Conservation (phyloP, 139 green algal species). For the Chlorella sp. region DNA sequence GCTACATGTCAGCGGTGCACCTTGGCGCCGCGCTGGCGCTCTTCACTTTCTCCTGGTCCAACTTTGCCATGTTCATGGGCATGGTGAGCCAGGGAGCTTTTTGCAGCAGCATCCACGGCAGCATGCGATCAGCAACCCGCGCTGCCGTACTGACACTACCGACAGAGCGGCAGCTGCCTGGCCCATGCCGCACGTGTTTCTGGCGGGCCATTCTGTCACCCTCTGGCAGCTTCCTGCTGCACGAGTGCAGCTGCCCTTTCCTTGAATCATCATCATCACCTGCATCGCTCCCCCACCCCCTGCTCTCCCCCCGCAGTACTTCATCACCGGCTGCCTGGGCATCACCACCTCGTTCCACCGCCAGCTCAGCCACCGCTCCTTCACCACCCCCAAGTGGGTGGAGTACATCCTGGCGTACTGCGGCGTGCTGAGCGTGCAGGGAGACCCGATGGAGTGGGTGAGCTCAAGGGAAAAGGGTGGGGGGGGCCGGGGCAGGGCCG, state of each 20-base stretch:
- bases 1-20: constrained; percentile 86
- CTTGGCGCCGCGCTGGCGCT: constrained; percentile 75
- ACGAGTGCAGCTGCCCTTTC: too few species aligned
- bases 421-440: constrained; percentile 92
- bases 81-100: not conserved
- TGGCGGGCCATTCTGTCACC: too few species aligned
- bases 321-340: constrained; percentile 95
- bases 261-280: too few species aligned
- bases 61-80: constrained; percentile 79
- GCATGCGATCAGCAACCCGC: too few species aligned
- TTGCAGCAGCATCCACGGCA: not conserved
- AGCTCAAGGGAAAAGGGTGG: not conserved
- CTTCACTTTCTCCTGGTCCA: constrained; percentile 81
- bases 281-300: not conserved
- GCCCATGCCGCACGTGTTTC: too few species aligned
- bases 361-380: constrained; percentile 91
- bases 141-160: too few species aligned
- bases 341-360: constrained; percentile 98
- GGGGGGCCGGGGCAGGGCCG: too few species aligned
- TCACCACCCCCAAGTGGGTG: constrained; percentile 97
- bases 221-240: too few species aligned
- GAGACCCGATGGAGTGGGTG: constrained; percentile 94
- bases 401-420: constrained; percentile 98
- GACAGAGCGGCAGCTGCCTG: too few species aligned
- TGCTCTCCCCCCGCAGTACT: constrained; percentile 69